phyloP scores from a whole-genome alignment of 1,284 basidiomycete species.

The Earliella scabrosa region DNA sequence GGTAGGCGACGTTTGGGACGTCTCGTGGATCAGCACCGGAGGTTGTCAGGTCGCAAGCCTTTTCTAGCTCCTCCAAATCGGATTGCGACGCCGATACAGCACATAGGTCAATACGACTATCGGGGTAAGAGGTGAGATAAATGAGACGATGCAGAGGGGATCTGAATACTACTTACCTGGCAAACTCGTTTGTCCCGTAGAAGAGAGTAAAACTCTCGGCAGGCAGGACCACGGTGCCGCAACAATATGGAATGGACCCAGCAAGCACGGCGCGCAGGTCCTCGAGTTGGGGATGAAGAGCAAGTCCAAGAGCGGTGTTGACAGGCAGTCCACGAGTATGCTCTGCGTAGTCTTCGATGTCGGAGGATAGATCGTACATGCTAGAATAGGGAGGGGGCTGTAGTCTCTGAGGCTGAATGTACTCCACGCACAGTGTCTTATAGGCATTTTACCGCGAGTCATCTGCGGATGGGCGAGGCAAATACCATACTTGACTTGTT shows the following conservation, averaged over 20 bases:
- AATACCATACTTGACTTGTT: no score
- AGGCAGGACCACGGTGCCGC: slow-evolving; percentile 5
- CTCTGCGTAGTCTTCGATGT: slow-evolving; percentile 11
- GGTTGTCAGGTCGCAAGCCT: slow-evolving; percentile 27
- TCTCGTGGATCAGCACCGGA: slow-evolving; percentile 28
- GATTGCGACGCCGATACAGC: not conserved
- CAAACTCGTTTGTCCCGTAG: slow-evolving; percentile 12
- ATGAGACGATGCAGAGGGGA: not conserved
- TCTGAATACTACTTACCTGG: not conserved
- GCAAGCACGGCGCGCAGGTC: not conserved
- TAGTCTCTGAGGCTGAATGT: no score
- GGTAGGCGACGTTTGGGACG: slow-evolving; percentile 30
- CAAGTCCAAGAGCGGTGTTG: slow-evolving; percentile 7
- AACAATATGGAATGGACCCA: slow-evolving; percentile 9
- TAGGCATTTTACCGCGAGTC: no score
- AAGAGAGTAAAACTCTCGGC: slow-evolving; percentile 2
- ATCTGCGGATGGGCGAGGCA: no score
- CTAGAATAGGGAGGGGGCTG: not conserved
- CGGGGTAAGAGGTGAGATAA: not conserved
- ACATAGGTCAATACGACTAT: slow-evolving; percentile 14
- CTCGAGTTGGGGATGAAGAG: slow-evolving; percentile 1
- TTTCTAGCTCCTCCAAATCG: slow-evolving; percentile 21
- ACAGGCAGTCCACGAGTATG: slow-evolving; percentile 1
- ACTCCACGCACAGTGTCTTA: no score
- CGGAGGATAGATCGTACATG: slow-evolving; percentile 16